Base-by-base conservation (phyloP, 225 moss, liverwort and hornwort species). In the Physcomitrium patens region DNA sequence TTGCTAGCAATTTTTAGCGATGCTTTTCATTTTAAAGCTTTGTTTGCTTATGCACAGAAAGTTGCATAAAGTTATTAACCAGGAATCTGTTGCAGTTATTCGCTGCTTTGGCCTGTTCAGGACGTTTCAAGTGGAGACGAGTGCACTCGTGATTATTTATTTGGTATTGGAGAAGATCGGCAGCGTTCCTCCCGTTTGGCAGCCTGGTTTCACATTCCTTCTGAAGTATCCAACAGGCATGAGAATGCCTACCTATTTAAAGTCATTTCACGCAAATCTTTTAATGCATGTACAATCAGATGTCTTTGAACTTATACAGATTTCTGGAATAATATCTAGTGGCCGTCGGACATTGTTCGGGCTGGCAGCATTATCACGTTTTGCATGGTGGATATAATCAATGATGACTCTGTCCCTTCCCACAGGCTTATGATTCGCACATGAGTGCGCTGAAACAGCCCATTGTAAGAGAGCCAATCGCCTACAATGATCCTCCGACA, bases 51-150 rank as follows among this genome's bases (percentile, higher is more conserved):
- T 58, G 31, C 31, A 26, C 27, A 51, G 52, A 45, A 22, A 60
- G 16, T 43, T 53, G 13, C 16, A 63, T 45, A 1, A 42, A 45
- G 15, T 48, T 23, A 10, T 61, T 74, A 77, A 77, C 67, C 2
- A 14, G 10, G 63, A 49, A 42, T 68, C 87, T 89, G 67, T 50
- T 93, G 90, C 93, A 99, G 97, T 81, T 99, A 91, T 83, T 91
- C 97, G 66, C 86, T 99, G 85, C 86, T 99, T 69, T 99, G 97
- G 95, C 97, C 97, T 70, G 68, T 89, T 73, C 67, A 81, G 82
- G 91, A 99, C 79, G 80, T 99, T 48, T 55, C 48, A 15, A 83
- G 80, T 77, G 93, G 90, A 62, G 95, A 91, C 26, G 95, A 99
- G 71, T 93, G 97, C 76, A 92, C 89, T 26, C 91, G 95, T 20